Percentiles rank a stretch among this genome's conserved stretches.
Evolutionary conservation across 2,329 filamentous ascomycete species (phyloP).

Genomic region (Hymenotorrendiella dingleyae): DNA sequence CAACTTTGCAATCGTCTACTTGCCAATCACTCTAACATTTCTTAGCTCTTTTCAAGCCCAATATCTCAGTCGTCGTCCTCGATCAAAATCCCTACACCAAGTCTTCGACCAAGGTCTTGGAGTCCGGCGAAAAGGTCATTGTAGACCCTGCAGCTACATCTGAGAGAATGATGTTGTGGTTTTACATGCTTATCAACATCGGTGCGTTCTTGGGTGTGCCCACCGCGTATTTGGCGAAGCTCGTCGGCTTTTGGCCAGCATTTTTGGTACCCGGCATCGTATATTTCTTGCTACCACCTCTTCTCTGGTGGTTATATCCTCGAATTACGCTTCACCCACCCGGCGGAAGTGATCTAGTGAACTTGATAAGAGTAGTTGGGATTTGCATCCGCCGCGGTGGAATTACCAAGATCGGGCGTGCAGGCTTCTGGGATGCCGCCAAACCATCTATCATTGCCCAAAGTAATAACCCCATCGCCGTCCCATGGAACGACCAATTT

Average conservation of each 20-base stretch:
- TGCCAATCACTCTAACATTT: constrained; percentile 49
- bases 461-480: constrained; percentile 54
- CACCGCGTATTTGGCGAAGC: constrained; percentile 38
- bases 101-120: constrained; percentile 38
- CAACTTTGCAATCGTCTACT: constrained; percentile 48
- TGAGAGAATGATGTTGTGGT: constrained; percentile 40
- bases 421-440: constrained; percentile 59
- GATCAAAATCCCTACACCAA: constrained; percentile 46
- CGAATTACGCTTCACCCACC: constrained; percentile 38
- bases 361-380: neutral
- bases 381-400: constrained; percentile 42
- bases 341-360: neutral
- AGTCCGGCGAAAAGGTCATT: constrained; percentile 53
- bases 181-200: constrained; percentile 66
- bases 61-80: constrained; percentile 57
- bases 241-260: constrained; percentile 44
- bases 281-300: constrained; percentile 52
- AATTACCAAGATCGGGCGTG: constrained; percentile 57
- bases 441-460: constrained; percentile 59
- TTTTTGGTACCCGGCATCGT: constrained; percentile 47
- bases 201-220: constrained; percentile 47
- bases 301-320: constrained; percentile 39
- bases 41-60: constrained; percentile 64
- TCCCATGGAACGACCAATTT: constrained; percentile 77
- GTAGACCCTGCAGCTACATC: constrained; percentile 53